These are phyloP conservation scores for Microdochium paspali DNA, from an alignment of 2,329 filamentous ascomycete species.

Conservation along the genomic window DNA sequence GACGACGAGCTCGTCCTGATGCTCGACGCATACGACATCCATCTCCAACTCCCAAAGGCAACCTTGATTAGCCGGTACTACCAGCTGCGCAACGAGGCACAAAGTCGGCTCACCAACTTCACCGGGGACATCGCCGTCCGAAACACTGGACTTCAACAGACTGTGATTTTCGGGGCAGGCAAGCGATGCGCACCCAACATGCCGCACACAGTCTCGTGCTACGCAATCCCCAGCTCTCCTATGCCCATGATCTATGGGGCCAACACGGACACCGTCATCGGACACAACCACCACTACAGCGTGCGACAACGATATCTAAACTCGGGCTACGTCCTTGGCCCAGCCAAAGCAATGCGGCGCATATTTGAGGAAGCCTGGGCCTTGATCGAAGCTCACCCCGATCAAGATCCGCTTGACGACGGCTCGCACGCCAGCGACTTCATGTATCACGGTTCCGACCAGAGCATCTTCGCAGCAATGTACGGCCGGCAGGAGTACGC, in stretches of 20 bases:
- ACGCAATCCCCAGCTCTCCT: too few species aligned
- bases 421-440: not conserved
- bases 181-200: too few species aligned
- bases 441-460: not conserved
- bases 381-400: not conserved
- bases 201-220: too few species aligned
- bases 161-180: too few species aligned
- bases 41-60: not conserved
- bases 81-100: not conserved
- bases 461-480: not conserved
- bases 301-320: not conserved
- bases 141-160: too few species aligned
- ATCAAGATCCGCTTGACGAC: not conserved
- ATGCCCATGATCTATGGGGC: too few species aligned
- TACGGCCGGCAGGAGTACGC: constrained; percentile 1
- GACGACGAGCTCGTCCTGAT: constrained; percentile 1
- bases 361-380: not conserved
- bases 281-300: too few species aligned
- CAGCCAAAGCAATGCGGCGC: not conserved
- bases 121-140: not conserved
- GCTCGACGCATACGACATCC: constrained; percentile 1
- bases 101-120: not conserved
- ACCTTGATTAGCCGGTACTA: not conserved
- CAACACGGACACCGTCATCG: too few species aligned
- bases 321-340: not conserved